These are phyloP conservation scores for Gymnopilus junonius DNA, from an alignment of 768 basidiomycete genomes.

Conservation along the genomic window DNA sequence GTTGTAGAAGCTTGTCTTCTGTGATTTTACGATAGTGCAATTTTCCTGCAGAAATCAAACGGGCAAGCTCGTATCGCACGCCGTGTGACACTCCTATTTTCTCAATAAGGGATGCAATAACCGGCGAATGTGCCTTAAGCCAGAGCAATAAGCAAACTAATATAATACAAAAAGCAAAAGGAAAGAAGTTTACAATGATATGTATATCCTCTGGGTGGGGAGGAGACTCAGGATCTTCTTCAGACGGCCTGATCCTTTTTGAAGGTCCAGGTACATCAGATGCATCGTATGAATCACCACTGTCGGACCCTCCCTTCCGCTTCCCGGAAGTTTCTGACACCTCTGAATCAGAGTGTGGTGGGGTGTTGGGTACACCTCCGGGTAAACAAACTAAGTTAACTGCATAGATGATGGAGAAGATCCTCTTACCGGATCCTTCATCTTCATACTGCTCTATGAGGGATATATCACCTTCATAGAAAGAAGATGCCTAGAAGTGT, in stretches of 20 bases:
- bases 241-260: neutral
- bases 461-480: slow-evolving; percentile 5
- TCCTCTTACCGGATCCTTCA: neutral
- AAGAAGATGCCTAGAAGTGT: neutral
- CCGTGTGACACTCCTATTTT: slow-evolving; percentile 13
- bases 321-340: neutral
- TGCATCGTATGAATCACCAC: neutral
- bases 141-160: too few species aligned
- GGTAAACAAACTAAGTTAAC: neutral
- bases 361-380: neutral
- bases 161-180: neutral
- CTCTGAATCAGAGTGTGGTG: neutral
- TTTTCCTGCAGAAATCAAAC: slow-evolving; percentile 34
- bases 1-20: slow-evolving; percentile 26
- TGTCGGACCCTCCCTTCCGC: neutral
- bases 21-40: slow-evolving; percentile 30
- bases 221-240: neutral
- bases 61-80: slow-evolving; percentile 45
- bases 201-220: neutral
- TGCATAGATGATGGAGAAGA: neutral
- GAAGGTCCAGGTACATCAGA: neutral
- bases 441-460: slow-evolving; percentile 5
- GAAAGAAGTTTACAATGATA: neutral
- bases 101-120: slow-evolving; percentile 9
- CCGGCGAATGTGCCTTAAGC: slow-evolving; percentile 20